Percentiles rank a stretch among this genome's conserved stretches.
phyloP scores from a whole-genome alignment of 768 basidiomycete species.

The Naganishia kalamii region DNA sequence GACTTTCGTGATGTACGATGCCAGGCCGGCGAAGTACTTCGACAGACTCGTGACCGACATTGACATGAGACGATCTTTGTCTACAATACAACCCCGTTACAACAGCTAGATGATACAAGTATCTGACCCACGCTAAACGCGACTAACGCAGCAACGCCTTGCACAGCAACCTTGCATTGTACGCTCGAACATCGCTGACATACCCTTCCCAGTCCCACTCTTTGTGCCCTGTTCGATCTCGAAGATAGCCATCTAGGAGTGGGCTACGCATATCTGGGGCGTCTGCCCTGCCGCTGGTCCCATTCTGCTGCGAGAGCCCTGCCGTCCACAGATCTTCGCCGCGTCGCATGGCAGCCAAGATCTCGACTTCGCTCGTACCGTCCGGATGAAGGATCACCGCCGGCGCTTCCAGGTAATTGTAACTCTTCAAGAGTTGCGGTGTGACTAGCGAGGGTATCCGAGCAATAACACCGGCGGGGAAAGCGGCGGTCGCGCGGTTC shows the following conservation, averaged over 20 bases:
- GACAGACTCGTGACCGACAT: too few relatives aligned
- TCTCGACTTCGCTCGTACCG: background rate
- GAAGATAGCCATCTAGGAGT: background rate
- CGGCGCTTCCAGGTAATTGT: slow-evolving; percentile 3
- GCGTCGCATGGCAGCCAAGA: background rate
- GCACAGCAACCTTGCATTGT: slow-evolving; percentile 2
- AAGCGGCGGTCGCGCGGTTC: background rate
- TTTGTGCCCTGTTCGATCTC: too few relatives aligned
- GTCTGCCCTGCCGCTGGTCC: background rate
- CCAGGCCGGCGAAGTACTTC: too few relatives aligned
- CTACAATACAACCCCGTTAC: too few relatives aligned
- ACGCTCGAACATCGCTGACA: background rate
- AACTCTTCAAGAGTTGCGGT: background rate
- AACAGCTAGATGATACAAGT: too few relatives aligned
- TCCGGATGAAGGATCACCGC: slow-evolving; percentile 1
- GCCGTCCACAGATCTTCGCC: slow-evolving; percentile 4
- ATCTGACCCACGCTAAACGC: too few relatives aligned
- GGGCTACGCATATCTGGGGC: background rate
- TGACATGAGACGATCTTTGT: too few relatives aligned
- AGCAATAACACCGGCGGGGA: background rate
- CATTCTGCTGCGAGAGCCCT: background rate
- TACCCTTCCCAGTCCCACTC: background rate
- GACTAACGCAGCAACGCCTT: background rate
- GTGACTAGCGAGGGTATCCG: background rate
- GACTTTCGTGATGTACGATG: too few relatives aligned